phyloP scores from a whole-genome alignment of 75 land plant genomes.

The Cunninghamia lanceolata region DNA sequence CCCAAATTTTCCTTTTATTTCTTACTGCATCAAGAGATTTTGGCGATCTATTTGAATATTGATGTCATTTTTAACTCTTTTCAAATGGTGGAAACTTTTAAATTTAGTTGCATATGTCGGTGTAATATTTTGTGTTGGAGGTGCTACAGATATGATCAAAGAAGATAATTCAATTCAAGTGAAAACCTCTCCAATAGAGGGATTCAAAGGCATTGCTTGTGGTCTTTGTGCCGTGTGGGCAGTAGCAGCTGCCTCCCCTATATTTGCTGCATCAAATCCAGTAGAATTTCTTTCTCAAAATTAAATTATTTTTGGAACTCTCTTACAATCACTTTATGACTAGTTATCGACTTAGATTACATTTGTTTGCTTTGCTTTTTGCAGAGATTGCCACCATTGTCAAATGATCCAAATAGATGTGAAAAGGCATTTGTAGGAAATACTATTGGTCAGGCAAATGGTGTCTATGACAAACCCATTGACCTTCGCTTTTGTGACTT shows the following conservation, averaged over 20 bases:
- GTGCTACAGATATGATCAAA: not conserved
- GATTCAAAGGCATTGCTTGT: constrained; percentile 43
- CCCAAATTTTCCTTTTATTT: not conserved
- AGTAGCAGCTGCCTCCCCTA: constrained; percentile 50
- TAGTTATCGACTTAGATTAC: not conserved
- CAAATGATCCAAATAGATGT: constrained; percentile 88
- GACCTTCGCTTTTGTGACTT: constrained; percentile 95
- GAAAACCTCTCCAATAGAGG: constrained; percentile 17
- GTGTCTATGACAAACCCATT: constrained; percentile 89
- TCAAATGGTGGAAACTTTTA: not conserved
- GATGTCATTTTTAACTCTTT: not conserved
- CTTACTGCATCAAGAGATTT: not conserved
- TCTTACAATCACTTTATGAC: not conserved
- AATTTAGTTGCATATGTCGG: not conserved
- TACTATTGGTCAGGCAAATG: constrained; percentile 99
- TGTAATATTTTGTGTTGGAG: not conserved
- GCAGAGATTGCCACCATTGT: constrained; percentile 93
- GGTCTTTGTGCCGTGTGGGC: constrained; percentile 65
- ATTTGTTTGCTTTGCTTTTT: constrained; percentile 12
- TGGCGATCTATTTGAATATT: not conserved
- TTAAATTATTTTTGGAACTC: not conserved
- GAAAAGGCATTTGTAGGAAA: constrained; percentile 93
- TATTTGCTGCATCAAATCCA: constrained; percentile 38
- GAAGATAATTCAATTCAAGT: not conserved
- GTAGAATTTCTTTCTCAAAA: not conserved